phyloP scores from a whole-genome alignment of 108 stramenopile genomes.

The Bacterosira constricta region DNA sequence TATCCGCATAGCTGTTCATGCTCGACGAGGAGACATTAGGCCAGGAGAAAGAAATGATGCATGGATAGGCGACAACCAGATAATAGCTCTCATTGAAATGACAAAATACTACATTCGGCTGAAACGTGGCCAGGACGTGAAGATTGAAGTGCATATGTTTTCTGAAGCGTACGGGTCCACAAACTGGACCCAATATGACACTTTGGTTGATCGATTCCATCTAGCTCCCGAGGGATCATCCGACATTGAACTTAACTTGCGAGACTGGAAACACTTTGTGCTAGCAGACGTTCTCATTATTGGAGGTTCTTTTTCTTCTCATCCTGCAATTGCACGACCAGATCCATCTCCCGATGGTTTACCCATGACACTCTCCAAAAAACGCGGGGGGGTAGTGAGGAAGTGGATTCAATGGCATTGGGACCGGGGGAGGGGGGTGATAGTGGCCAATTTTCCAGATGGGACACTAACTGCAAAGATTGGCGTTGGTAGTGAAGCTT shows the following conservation, averaged over 20 bases:
- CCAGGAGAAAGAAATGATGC: neutral
- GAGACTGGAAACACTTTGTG: conserved; percentile 11
- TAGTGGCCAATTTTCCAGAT: too few species aligned
- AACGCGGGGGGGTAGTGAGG: too few species aligned
- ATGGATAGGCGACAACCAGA: neutral
- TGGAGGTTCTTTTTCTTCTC: neutral
- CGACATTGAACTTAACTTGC: neutral
- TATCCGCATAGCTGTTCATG: neutral
- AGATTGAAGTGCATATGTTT: conserved; percentile 5
- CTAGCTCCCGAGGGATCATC: neutral
- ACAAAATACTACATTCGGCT: neutral
- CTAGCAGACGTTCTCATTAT: neutral
- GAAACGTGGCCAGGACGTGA: neutral
- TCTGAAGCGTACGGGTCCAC: conserved; percentile 3
- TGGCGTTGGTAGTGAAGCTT: too few species aligned
- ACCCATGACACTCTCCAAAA: neutral
- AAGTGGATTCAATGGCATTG: too few species aligned
- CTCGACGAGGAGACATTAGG: neutral
- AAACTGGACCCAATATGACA: neutral
- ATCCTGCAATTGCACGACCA: neutral
- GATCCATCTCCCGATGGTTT: neutral
- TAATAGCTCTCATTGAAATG: conserved; percentile 6
- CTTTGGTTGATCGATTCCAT: conserved; percentile 1
- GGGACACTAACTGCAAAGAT: too few species aligned
- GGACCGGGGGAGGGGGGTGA: too few species aligned